Conservation (phyloP, 1,284 basidiomycete species). For the Lignosus rhinocerotis region DNA sequence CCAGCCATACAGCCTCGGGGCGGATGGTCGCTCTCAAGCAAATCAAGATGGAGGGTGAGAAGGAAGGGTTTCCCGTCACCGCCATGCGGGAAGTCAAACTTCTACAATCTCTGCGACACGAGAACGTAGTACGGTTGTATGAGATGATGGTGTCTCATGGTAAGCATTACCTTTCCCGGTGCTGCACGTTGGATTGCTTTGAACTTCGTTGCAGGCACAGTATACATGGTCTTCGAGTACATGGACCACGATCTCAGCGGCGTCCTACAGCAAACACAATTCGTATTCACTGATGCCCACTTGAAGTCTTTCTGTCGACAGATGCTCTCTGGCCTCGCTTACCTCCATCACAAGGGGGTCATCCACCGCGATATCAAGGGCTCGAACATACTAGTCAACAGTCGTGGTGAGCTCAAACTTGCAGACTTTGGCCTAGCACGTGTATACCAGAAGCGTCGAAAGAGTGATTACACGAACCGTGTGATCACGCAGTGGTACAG, state of each 20-base stretch:
- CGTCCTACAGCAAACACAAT: conserved; percentile 88
- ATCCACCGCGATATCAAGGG: conserved; percentile 99
- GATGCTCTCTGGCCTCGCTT: conserved; percentile 91
- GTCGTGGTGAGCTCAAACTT: conserved; percentile 90
- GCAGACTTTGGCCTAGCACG: conserved; percentile 98
- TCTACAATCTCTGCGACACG: conserved; percentile 87
- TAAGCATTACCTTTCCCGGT: conserved; percentile 36
- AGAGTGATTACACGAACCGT: conserved; percentile 95
- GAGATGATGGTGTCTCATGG: conserved; percentile 99
- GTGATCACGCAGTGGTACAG: conserved; percentile 99
- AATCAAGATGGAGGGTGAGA: conserved; percentile 97
- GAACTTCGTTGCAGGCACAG: conserved; percentile 62
- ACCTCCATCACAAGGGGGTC: conserved; percentile 93
- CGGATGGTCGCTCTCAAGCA: conserved; percentile 90
- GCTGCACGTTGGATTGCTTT: neutral
- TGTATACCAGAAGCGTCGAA: conserved; percentile 89
- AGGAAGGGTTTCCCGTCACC: conserved; percentile 98
- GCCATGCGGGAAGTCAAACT: conserved; percentile 99
- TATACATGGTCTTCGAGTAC: conserved; percentile 99
- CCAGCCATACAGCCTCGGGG: conserved; percentile 77
- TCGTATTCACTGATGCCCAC: conserved; percentile 82
- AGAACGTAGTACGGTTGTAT: conserved; percentile 86
- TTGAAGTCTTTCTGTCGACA: conserved; percentile 95
- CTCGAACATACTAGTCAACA: conserved; percentile 96
- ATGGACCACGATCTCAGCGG: conserved; percentile 99